Base-by-base conservation (phyloP, 2,329 filamentous ascomycete species). In the Aspergillus fischeri region DNA sequence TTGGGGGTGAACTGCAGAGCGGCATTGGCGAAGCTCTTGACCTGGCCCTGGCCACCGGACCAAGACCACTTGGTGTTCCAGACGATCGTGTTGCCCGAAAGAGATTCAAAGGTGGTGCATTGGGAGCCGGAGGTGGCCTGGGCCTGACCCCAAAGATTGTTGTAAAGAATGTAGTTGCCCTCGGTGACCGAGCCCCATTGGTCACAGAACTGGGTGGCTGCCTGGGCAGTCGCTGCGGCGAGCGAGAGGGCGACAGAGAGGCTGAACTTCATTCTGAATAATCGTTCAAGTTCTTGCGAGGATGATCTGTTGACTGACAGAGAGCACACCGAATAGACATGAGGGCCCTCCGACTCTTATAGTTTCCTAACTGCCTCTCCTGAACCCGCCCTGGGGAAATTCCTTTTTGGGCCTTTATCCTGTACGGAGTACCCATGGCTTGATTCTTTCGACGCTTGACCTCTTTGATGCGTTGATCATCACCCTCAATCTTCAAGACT, bases 71-170 rank as follows among this genome's bases (percentile, higher is more conserved):
- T 68, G 9, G 78, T 78, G 49, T 74, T 72, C 78, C 78, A 80
- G 52, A 74, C 65, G 45, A 80, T 66, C 2, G 55, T 71, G 62
- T 53, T 68, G 51, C 70, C 71, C 51, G 60, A 70, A 47, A 73
- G 63, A 10, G 67, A 70, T 63, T 73, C 69, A 7, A 80, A 61
- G 4, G 71, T 73, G 3, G 76, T 77, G 69, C 78, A 80, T 65
- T 80, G 78, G 42, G 61, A 70, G 55, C 78, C 78, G 47, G 60
- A 64, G 27, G 63, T 59, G 20, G 73, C 75, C 25, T 73, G 56
- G 14, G 58, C 64, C 48, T 71, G 52, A 27, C 79, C 79, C 81
- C 81, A 83, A 61, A 81, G 78, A 70, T 83, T 78, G 66, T 83
- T 80, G 71, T 81, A 83, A 54, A 83, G 63, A 49, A 73, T 81